Evolutionary conservation across 2,329 filamentous ascomycete genomes (phyloP).

Genomic region (Verticillium tricorpus): DNA sequence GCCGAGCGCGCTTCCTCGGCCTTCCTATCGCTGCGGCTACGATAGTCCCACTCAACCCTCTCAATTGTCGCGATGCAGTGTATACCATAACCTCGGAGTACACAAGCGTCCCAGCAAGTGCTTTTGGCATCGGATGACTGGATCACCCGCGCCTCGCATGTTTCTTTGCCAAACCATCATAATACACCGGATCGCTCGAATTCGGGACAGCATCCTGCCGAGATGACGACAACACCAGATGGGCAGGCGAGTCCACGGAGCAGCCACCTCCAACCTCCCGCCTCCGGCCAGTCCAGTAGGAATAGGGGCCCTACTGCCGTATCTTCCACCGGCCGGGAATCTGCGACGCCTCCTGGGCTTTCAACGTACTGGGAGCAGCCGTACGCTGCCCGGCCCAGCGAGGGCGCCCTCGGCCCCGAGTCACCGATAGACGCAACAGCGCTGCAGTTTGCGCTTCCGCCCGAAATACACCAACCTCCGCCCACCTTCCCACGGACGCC

Average conservation of each 20-base stretch:
- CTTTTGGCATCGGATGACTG: not conserved
- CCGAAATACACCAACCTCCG: conserved; percentile 36
- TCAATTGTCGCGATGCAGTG: not conserved
- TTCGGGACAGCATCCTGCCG: not conserved
- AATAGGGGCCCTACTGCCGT: not conserved
- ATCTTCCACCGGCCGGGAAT: not conserved
- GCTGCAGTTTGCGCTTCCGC: conserved; percentile 51
- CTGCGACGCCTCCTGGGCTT: conserved; percentile 35
- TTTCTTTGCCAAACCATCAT: not conserved
- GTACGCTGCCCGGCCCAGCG: conserved; percentile 31
- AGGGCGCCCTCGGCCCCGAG: conserved; percentile 26
- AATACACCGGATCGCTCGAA: not conserved
- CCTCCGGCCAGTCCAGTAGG: not conserved
- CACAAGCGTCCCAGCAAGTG: not conserved
- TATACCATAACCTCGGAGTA: not conserved
- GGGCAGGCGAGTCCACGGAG: not conserved
- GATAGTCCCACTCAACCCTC: not conserved
- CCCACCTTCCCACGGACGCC: conserved; percentile 6
- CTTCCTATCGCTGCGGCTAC: no score
- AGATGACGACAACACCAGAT: not conserved
- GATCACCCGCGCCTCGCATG: not conserved
- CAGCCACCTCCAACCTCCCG: conserved; percentile 2
- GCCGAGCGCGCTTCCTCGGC: not conserved
- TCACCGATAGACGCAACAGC: conserved; percentile 51
- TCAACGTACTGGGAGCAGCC: conserved; percentile 51